phyloP scores from a whole-genome alignment of 306 rosid species.

The Geum urbanum region DNA sequence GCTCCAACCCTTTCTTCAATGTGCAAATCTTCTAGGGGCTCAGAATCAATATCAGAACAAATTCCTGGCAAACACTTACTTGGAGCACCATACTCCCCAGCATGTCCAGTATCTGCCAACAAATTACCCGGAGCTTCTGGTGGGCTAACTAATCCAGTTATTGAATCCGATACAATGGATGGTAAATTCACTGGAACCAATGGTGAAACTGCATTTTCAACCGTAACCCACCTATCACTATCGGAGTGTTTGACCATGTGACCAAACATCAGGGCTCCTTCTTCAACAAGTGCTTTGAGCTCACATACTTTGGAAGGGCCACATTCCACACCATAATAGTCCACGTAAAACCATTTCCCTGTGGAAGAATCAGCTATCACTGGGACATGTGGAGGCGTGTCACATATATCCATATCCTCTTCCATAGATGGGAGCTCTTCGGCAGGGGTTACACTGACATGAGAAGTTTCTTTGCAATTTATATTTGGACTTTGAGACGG shows the following conservation, averaged over 20 bases:
- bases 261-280: conserved; percentile 79
- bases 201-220: conserved; percentile 94
- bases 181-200: conserved; percentile 57
- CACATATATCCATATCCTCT: conserved; percentile 99
- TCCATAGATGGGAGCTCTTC: conserved; percentile 95
- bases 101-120: conserved; percentile 61
- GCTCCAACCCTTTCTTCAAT: conserved; percentile 81
- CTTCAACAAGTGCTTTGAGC: conserved; percentile 75
- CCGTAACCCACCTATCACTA: conserved; percentile 90
- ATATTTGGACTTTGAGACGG: conserved; percentile 52
- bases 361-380: conserved; percentile 54
- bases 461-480: conserved; percentile 44
- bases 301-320: conserved; percentile 83
- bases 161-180: conserved; percentile 59
- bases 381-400: conserved; percentile 93
- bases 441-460: conserved; percentile 37
- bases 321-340: conserved; percentile 67
- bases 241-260: conserved; percentile 90
- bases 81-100: conserved; percentile 41
- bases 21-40: conserved; percentile 48
- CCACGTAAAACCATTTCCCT: conserved; percentile 94
- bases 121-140: conserved; percentile 97
- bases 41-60: conserved; percentile 37
- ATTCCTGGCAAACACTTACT: conserved; percentile 22
- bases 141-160: conserved; percentile 82